phyloP scores from a whole-genome alignment of 225 moss, liverwort and hornwort species.

The Takakia lepidozioides region DNA sequence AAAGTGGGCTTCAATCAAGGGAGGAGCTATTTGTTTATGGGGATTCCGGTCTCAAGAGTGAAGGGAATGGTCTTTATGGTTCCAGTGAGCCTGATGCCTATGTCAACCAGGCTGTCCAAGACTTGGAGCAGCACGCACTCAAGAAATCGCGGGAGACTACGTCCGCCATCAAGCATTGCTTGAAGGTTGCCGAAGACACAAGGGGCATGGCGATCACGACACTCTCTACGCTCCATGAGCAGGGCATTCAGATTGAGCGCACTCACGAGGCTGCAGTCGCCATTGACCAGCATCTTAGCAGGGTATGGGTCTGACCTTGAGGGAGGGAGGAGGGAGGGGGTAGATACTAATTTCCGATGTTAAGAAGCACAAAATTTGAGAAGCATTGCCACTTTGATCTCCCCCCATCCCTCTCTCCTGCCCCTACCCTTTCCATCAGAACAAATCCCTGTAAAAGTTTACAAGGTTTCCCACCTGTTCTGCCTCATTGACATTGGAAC shows the following conservation, averaged over 20 bases:
- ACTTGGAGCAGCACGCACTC: constrained; percentile 44
- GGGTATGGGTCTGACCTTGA: too few relatives aligned
- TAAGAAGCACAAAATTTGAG: too few relatives aligned
- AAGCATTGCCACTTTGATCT: too few relatives aligned
- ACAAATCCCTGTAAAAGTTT: too few relatives aligned
- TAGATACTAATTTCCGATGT: too few relatives aligned
- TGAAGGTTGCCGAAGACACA: constrained; percentile 43
- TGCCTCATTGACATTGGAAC: too few relatives aligned
- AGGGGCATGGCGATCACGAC: constrained; percentile 45
- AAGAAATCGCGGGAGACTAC: constrained; percentile 49
- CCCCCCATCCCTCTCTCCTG: too few relatives aligned
- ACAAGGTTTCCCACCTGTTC: too few relatives aligned
- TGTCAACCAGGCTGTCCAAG: constrained; percentile 48
- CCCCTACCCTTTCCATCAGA: too few relatives aligned
- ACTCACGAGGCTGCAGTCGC: constrained; percentile 49
- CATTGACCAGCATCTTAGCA: constrained; percentile 49
- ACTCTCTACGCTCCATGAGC: constrained; percentile 38
- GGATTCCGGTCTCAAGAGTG: constrained; percentile 21
- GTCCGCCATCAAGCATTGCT: constrained; percentile 36
- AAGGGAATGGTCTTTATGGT: neutral
- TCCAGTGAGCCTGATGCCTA: constrained; percentile 21
- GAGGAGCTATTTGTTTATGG: constrained; percentile 39
- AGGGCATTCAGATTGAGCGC: constrained; percentile 51
- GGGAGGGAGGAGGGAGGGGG: too few relatives aligned
- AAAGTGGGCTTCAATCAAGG: constrained; percentile 12